Conservation (phyloP, 441 rosid species). For the Jatropha multifida region DNA sequence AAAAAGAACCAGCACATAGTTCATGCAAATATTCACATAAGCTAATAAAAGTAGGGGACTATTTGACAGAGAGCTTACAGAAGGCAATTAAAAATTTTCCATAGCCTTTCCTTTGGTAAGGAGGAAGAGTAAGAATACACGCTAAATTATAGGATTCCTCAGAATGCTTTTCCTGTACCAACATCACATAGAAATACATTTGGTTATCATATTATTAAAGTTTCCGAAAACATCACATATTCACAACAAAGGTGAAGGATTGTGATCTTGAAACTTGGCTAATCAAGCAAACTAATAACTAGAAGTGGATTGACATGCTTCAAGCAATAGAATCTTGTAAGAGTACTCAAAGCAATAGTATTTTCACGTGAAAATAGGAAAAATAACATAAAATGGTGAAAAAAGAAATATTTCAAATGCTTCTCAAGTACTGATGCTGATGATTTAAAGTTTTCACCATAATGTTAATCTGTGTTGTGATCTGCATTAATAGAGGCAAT, state of each 20-base stretch:
- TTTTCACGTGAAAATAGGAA: not conserved
- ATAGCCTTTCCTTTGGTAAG: constrained; percentile 99
- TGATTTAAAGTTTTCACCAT: not conserved
- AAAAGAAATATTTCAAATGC: not conserved
- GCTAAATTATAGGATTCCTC: constrained; percentile 99
- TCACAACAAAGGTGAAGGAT: not conserved
- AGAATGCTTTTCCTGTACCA: constrained; percentile 93
- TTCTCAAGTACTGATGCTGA: not conserved
- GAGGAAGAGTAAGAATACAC: constrained; percentile 98
- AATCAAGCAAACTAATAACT: not conserved
- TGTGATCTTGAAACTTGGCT: constrained; percentile 15
- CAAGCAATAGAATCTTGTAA: not conserved
- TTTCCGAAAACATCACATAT: not conserved
- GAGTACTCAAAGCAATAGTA: too few species aligned
- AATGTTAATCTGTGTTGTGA: not conserved
- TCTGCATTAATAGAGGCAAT: not conserved
- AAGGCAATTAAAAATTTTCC: constrained; percentile 97
- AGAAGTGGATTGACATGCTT: not conserved
- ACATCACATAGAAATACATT: not conserved
- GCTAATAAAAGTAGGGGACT: not conserved
- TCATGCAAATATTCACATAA: not conserved
- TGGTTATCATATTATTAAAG: not conserved
- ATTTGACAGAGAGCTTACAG: constrained; percentile 55
- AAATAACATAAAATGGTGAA: not conserved
- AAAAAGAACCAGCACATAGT: not conserved